phyloP scores from a whole-genome alignment of 2,329 filamentous ascomycete species.

The Zymoseptoria passerinii region DNA sequence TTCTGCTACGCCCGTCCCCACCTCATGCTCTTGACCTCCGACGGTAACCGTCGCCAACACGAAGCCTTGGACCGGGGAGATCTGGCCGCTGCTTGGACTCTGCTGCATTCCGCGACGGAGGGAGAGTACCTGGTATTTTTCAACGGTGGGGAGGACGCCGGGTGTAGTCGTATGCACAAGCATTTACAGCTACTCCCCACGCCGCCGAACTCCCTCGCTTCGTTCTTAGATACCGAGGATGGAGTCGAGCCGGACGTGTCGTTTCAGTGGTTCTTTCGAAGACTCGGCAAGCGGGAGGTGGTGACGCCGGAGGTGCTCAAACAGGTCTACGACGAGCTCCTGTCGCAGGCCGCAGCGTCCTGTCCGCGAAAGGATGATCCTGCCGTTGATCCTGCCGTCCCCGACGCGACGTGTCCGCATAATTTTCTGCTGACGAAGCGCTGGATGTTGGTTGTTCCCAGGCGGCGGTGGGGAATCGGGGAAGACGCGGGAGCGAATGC shows the following conservation, averaged over 20 bases:
- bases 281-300: not conserved
- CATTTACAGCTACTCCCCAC: conserved; percentile 37
- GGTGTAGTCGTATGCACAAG: conserved; percentile 39
- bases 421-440: conserved; percentile 29
- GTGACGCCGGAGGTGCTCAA: not conserved
- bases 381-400: no score
- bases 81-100: not conserved
- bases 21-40: conserved; percentile 4
- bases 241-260: not conserved
- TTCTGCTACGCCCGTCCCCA: conserved; percentile 3
- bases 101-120: not conserved
- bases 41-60: not conserved
- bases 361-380: not conserved
- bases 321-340: not conserved
- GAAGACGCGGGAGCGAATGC: conserved; percentile 26
- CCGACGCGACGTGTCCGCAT: conserved; percentile 23
- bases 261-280: not conserved
- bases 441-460: conserved; percentile 31
- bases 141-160: conserved; percentile 39
- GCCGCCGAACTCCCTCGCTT: conserved; percentile 17
- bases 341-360: not conserved
- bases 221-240: conserved; percentile 15
- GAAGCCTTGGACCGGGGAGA: not conserved
- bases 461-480: conserved; percentile 20
- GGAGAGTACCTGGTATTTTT: conserved; percentile 34